Percentiles rank a stretch among this genome's conserved stretches.
Conservation (phyloP, 495 filamentous ascomycete genomes). For the Podospora pseudoanserina region DNA sequence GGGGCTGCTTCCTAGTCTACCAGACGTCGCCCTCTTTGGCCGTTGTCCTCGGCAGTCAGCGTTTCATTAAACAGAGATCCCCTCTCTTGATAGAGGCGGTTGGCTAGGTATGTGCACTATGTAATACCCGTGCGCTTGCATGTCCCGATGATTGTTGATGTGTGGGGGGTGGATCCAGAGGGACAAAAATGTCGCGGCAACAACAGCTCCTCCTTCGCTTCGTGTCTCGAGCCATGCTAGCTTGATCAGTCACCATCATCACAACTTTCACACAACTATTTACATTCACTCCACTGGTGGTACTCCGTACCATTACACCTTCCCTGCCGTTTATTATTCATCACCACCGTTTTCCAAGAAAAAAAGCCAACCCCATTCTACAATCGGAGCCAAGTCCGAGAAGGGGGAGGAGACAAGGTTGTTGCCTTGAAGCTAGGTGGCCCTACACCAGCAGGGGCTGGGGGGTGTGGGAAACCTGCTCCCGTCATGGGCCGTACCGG, state of each 20-base stretch:
- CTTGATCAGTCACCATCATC: not conserved
- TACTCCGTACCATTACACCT: not conserved
- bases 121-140: not conserved
- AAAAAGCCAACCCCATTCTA: not conserved
- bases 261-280: not conserved
- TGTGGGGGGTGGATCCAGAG: not conserved
- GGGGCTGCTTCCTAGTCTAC: not conserved
- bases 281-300: too few species aligned
- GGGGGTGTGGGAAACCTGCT: not conserved
- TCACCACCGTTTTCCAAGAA: too few species aligned
- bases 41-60: not conserved
- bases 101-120: not conserved
- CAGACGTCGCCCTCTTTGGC: not conserved
- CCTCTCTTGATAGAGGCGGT: not conserved
- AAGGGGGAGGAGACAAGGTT: not conserved
- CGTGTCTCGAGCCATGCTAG: not conserved
- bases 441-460: not conserved
- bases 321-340: not conserved
- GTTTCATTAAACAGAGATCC: not conserved
- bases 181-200: not conserved
- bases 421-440: not conserved
- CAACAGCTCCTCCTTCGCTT: not conserved
- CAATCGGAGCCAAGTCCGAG: not conserved
- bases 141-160: not conserved
- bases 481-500: not conserved